These are phyloP conservation scores for Ustilago hordei DNA, from an alignment of 1,284 basidiomycete genomes.

Conservation along the genomic window DNA sequence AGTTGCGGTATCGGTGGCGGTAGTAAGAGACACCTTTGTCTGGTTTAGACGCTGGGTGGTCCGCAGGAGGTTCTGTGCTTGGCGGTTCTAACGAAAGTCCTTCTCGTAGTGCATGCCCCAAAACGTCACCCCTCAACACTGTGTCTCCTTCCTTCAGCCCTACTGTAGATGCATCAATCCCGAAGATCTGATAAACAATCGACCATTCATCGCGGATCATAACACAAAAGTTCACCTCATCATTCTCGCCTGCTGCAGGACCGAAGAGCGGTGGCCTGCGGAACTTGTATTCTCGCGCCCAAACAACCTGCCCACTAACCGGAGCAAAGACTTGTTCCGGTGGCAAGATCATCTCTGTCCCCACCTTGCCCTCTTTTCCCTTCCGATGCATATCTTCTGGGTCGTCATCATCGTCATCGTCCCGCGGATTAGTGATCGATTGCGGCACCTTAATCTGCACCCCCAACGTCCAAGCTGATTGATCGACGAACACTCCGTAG, in stretches of 20 bases:
- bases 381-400: constrained; percentile 6
- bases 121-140: constrained; percentile 50
- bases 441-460: constrained; percentile 47
- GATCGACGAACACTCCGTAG: constrained; percentile 47
- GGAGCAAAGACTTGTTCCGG: constrained; percentile 56
- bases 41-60: constrained; percentile 36
- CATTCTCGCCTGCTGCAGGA: constrained; percentile 48
- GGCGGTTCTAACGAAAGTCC: constrained; percentile 43
- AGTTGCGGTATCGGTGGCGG: constrained; percentile 53
- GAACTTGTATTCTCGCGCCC: constrained; percentile 46
- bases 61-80: constrained; percentile 46
- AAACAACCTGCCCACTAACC: constrained; percentile 59
- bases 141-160: constrained; percentile 36
- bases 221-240: constrained; percentile 51
- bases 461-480: constrained; percentile 47
- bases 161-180: constrained; percentile 38
- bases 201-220: constrained; percentile 64
- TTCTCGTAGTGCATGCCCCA: constrained; percentile 46
- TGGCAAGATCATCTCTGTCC: constrained; percentile 23
- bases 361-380: background rate
- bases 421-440: constrained; percentile 45
- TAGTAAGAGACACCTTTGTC: constrained; percentile 46
- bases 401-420: constrained; percentile 22
- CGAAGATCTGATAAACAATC: constrained; percentile 61
- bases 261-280: constrained; percentile 49